These are phyloP conservation scores for Glaciozyma antarctica DNA, from an alignment of 768 basidiomycete species.

Conservation along the genomic window DNA sequence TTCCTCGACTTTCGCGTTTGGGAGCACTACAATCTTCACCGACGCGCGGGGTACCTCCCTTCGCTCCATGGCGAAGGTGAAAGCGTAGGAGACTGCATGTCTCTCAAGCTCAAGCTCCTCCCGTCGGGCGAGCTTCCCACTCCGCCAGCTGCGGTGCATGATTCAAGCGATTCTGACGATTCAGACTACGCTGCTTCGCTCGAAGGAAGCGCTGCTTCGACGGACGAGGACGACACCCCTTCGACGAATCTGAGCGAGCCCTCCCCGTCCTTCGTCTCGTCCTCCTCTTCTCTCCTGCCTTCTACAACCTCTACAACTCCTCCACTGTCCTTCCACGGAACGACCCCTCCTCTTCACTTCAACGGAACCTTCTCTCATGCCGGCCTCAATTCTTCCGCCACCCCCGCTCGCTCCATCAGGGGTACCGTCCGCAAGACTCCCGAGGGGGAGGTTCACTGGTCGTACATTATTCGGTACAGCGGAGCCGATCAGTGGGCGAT, in stretches of 20 bases:
- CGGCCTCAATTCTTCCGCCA: background rate
- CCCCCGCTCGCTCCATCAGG: background rate
- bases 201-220: no score
- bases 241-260: no score
- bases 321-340: background rate
- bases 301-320: background rate
- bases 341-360: background rate
- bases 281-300: background rate
- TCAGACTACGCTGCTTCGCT: background rate
- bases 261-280: background rate
- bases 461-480: background rate
- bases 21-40: constrained; percentile 3
- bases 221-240: no score
- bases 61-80: background rate
- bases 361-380: background rate
- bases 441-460: background rate
- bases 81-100: background rate
- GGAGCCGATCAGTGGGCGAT: background rate
- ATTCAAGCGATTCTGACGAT: background rate
- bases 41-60: background rate
- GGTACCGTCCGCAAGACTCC: background rate
- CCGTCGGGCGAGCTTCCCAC: background rate
- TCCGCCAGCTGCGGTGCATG: background rate
- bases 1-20: background rate
- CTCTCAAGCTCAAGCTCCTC: background rate